Percentiles rank a stretch among this genome's conserved stretches.
These are phyloP conservation scores for Paramecium caudatum DNA, from an alignment of 73 alveolate species.

Conservation along the genomic window DNA sequence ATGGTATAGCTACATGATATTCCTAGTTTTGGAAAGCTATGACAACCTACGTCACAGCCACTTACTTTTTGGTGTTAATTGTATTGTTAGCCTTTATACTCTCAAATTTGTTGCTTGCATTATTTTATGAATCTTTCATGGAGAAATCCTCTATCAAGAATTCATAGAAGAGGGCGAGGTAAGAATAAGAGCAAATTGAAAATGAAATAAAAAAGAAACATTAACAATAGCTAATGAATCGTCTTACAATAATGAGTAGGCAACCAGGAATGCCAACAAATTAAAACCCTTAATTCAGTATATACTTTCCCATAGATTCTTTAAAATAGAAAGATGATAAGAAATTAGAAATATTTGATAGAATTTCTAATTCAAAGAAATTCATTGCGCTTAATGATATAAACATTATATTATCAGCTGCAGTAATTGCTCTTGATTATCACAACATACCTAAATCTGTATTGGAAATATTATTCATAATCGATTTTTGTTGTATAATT, in stretches of 20 bases:
- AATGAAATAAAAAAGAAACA: conserved; percentile 7
- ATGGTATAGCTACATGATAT: background rate
- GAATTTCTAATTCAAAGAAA: too few relatives aligned
- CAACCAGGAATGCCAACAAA: background rate
- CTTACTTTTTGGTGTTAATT: background rate
- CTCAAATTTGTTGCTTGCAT: conserved; percentile 5
- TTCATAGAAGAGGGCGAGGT: background rate
- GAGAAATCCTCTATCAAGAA: conserved; percentile 18
- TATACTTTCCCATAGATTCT: too few relatives aligned
- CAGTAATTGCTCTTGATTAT: background rate
- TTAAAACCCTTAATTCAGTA: too few relatives aligned
- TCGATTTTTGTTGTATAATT: conserved; percentile 31
- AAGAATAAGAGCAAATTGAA: background rate
- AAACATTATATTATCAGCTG: too few relatives aligned
- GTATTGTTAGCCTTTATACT: conserved; percentile 26
- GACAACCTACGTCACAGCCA: conserved; percentile 51
- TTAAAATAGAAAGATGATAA: too few relatives aligned
- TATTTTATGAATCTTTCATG: conserved; percentile 57
- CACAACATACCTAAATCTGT: background rate
- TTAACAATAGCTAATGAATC: background rate
- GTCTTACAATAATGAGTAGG: background rate
- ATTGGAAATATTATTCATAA: background rate
- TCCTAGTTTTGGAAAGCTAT: conserved; percentile 58
- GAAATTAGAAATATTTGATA: too few relatives aligned
- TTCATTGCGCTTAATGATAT: too few relatives aligned